Conservation (phyloP, 345 rosid genomes). For the Isatis tinctoria region DNA sequence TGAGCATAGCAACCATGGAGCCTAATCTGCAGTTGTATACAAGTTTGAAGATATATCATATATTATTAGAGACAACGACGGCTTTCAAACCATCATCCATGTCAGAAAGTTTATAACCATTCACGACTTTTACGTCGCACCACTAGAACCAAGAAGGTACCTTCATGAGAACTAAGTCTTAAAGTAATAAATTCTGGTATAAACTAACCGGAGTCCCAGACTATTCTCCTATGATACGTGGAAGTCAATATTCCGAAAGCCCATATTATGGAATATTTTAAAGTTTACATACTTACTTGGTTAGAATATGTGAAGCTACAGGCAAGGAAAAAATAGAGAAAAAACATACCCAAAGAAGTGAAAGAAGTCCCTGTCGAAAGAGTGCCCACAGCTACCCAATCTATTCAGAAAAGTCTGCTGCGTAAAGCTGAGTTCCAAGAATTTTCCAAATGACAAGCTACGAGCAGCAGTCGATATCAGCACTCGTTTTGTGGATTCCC, state of each 20-base stretch:
- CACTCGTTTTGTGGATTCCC: slow-evolving; percentile 74
- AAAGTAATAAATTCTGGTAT: not conserved
- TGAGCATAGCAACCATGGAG: slow-evolving; percentile 82
- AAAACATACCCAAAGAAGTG: slow-evolving; percentile 90
- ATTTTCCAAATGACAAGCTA: slow-evolving; percentile 85
- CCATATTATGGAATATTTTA: not conserved
- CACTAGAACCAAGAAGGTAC: not conserved
- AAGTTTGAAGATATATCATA: not conserved
- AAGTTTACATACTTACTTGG: not conserved
- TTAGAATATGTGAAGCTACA: slow-evolving; percentile 6
- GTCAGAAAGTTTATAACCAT: not conserved
- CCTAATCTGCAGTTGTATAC: slow-evolving; percentile 58
- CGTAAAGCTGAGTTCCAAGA: slow-evolving; percentile 88
- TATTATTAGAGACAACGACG: not conserved
- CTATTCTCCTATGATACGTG: not conserved
- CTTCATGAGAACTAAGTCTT: slow-evolving; percentile 3
- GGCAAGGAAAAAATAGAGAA: not conserved
- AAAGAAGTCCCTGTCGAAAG: slow-evolving; percentile 63
- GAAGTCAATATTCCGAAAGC: not conserved
- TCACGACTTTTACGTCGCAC: no score
- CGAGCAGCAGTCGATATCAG: slow-evolving; percentile 69
- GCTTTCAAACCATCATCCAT: not conserved
- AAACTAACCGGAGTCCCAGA: not conserved
- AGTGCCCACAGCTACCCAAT: slow-evolving; percentile 82
- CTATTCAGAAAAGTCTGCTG: slow-evolving; percentile 40